phyloP scores from a whole-genome alignment of 129 eudicot species.

The Apium graveolens region DNA sequence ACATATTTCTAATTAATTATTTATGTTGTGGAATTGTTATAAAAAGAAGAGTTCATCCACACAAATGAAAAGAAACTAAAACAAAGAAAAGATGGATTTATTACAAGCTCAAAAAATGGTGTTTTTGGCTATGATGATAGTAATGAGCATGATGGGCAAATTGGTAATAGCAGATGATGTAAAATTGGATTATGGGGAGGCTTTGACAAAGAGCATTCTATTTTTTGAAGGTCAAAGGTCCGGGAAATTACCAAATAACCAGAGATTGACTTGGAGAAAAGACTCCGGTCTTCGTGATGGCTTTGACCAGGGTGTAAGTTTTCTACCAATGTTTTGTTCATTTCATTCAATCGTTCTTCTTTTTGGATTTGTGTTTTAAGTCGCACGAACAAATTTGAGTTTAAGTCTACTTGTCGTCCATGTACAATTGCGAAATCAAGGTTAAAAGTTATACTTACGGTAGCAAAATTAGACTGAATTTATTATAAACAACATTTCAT shows the following conservation, averaged over 20 bases:
- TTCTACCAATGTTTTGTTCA: too few species aligned
- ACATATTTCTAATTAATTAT: too few species aligned
- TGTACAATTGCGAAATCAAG: too few species aligned
- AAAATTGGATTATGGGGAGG: constrained; percentile 39
- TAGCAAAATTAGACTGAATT: too few species aligned
- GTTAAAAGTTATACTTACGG: too few species aligned
- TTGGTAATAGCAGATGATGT: neutral
- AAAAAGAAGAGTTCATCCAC: neutral
- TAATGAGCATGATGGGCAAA: neutral
- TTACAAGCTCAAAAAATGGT: neutral
- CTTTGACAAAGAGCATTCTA: constrained; percentile 45
- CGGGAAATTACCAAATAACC: constrained; percentile 47
- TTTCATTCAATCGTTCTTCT: neutral
- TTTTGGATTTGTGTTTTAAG: too few species aligned
- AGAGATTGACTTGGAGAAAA: constrained; percentile 43
- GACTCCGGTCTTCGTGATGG: constrained; percentile 51
- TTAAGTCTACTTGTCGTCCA: too few species aligned
- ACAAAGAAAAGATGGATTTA: neutral
- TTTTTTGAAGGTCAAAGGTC: constrained; percentile 64
- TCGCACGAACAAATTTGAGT: too few species aligned
- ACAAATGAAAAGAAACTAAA: neutral
- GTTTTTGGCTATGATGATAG: neutral
- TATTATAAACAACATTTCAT: too few species aligned
- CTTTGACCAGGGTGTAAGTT: constrained; percentile 26
- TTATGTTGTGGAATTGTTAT: neutral